These are phyloP conservation scores for Tricharina praecox DNA, from an alignment of 495 filamentous ascomycete species.

Conservation along the genomic window DNA sequence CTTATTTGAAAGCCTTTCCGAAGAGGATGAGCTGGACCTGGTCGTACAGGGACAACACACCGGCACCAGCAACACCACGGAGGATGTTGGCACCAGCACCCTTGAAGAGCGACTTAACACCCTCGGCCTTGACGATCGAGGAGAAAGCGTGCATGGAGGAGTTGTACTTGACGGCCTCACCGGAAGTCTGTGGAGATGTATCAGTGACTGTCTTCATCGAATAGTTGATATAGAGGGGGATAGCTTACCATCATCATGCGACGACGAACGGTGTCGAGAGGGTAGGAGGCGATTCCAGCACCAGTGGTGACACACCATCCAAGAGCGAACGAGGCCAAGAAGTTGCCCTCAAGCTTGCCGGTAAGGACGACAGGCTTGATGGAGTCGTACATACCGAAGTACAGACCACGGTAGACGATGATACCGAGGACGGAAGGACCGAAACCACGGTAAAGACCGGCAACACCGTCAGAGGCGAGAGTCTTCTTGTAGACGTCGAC, in stretches of 20 bases:
- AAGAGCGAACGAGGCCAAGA: conserved; percentile 95
- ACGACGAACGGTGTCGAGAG: conserved; percentile 97
- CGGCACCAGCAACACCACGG: conserved; percentile 99
- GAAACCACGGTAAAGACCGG: conserved; percentile 99
- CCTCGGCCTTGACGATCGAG: conserved; percentile 94
- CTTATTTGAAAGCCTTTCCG: conserved; percentile 99
- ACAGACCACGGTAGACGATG: conserved; percentile 99
- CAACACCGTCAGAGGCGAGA: conserved; percentile 89
- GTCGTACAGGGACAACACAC: conserved; percentile 99
- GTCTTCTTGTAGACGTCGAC: conserved; percentile 99
- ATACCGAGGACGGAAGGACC: conserved; percentile 97
- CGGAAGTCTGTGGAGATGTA: conserved; percentile 30
- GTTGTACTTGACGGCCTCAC: conserved; percentile 98
- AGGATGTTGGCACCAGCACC: conserved; percentile 99
- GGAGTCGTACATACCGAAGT: conserved; percentile 99
- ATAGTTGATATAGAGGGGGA: too few species aligned
- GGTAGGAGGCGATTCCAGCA: conserved; percentile 99
- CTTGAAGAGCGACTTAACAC: conserved; percentile 98
- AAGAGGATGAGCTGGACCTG: conserved; percentile 96
- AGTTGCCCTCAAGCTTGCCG: conserved; percentile 87
- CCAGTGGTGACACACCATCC: conserved; percentile 98
- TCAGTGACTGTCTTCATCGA: too few species aligned
- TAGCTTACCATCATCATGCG: conserved; percentile 96
- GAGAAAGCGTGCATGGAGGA: conserved; percentile 80
- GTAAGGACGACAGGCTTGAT: conserved; percentile 96